Percentiles rank a stretch among this genome's conserved stretches.
These are phyloP conservation scores for Carex parvula DNA, from an alignment of 176 grass and related monocot species.

Conservation along the genomic window DNA sequence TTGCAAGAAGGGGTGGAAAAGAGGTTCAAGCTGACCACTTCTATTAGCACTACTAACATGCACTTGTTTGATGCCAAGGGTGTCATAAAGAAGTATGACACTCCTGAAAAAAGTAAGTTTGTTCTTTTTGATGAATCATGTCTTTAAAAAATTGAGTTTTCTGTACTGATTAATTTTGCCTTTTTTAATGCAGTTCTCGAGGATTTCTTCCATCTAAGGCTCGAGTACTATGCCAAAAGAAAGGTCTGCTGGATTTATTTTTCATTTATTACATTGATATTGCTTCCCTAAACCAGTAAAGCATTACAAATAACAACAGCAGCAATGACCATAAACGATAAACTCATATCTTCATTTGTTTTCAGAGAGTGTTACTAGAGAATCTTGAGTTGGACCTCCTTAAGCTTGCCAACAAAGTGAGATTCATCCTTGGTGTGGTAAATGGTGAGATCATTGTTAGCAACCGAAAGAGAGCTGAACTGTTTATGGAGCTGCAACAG, in stretches of 20 bases:
- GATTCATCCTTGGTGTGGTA: slow-evolving; percentile 68
- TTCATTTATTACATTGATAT: background rate
- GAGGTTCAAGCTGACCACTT: slow-evolving; percentile 85
- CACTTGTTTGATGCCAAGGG: slow-evolving; percentile 76
- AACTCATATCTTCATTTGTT: background rate
- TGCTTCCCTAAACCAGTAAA: background rate
- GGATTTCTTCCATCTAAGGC: slow-evolving; percentile 62
- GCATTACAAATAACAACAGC: background rate
- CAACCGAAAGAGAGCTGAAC: slow-evolving; percentile 75
- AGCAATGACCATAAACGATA: background rate
- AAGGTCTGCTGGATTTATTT: slow-evolving; percentile 42
- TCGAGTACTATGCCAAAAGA: slow-evolving; percentile 64
- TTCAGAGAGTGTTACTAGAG: slow-evolving; percentile 49
- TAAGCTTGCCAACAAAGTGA: slow-evolving; percentile 63
- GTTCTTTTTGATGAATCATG: background rate
- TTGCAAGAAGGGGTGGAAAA: slow-evolving; percentile 77
- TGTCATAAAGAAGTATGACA: slow-evolving; percentile 81
- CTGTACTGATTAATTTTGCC: slow-evolving; percentile 9
- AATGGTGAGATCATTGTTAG: slow-evolving; percentile 47
- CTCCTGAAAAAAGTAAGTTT: slow-evolving; percentile 66
- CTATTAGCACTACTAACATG: slow-evolving; percentile 86
- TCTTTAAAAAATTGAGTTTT: background rate
- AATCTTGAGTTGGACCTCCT: slow-evolving; percentile 57
- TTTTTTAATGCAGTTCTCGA: slow-evolving; percentile 52
- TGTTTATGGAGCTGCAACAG: slow-evolving; percentile 55